Evolutionary conservation across 208 protist species (phyloP).

Genomic region (Leishmania turanica): DNA sequence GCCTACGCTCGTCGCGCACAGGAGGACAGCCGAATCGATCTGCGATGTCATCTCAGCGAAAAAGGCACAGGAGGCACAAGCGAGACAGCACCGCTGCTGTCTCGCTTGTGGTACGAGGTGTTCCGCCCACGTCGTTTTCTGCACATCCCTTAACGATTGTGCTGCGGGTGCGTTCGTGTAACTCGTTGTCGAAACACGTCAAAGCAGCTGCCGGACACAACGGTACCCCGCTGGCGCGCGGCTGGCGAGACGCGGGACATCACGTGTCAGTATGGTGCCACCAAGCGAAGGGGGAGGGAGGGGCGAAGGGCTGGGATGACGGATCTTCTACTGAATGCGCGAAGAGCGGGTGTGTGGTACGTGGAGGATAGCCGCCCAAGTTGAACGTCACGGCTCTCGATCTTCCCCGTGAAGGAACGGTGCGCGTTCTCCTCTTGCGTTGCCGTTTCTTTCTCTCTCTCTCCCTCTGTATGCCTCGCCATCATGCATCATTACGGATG

Average conservation of each 20-base stretch:
- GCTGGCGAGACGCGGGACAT: not conserved
- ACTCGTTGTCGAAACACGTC: not conserved
- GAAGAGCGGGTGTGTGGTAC: not conserved
- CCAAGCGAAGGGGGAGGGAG: not conserved
- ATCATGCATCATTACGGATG: not conserved
- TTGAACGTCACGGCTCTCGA: not conserved
- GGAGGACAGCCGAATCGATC: not conserved
- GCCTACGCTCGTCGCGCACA: not conserved
- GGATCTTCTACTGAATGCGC: not conserved
- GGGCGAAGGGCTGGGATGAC: not conserved
- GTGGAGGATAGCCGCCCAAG: not conserved
- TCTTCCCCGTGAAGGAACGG: not conserved
- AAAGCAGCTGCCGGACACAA: not conserved
- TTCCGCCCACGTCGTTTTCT: not conserved
- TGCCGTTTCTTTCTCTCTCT: not conserved
- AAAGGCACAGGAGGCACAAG: not conserved
- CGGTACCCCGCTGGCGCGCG: not conserved
- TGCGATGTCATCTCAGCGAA: not conserved
- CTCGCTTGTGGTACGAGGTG: not conserved
- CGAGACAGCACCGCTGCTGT: too few relatives aligned
- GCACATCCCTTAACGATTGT: not conserved
- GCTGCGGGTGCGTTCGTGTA: not conserved
- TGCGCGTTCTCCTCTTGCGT: not conserved
- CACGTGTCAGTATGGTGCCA: not conserved
- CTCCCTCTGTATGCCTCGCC: not conserved